A percentile compares a stretch with the other conserved stretches of the same genome.
Conservation (phyloP, 2,329 filamentous ascomycete genomes). For the Sporothrix euskadiensis region DNA sequence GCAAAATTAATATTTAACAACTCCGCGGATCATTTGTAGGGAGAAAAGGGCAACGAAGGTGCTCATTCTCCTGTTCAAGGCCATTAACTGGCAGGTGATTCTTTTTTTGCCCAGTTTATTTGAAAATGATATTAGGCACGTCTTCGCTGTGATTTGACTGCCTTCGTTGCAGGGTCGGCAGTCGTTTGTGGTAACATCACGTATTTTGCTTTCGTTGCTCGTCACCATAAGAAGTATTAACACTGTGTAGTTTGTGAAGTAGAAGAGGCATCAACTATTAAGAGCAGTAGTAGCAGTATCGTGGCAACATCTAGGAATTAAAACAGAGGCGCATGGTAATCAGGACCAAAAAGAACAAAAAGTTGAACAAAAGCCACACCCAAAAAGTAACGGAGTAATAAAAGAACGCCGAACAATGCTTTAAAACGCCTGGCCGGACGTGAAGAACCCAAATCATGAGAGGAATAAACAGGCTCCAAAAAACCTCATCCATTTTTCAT, state of each 20-base stretch:
- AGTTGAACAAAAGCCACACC: neutral
- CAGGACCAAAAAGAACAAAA: neutral
- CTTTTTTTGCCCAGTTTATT: neutral
- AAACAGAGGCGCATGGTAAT: neutral
- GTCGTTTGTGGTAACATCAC: too few species aligned
- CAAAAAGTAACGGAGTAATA: neutral
- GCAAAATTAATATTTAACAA: conserved; percentile 7
- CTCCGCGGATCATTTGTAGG: neutral
- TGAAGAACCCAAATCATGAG: neutral
- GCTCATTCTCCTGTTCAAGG: neutral
- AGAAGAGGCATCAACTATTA: neutral
- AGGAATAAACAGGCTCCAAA: neutral
- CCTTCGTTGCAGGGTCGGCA: too few species aligned
- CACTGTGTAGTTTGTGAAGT: neutral
- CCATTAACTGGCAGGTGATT: neutral
- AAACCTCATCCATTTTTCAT: neutral
- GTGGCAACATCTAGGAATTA: conserved; percentile 4
- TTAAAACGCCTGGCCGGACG: neutral
- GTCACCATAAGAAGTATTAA: neutral
- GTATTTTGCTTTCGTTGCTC: neutral
- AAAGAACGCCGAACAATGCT: conserved; percentile 18
- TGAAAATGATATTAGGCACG: neutral
- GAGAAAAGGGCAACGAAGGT: neutral
- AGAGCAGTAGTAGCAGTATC: neutral
- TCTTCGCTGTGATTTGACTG: too few species aligned